These are phyloP conservation scores for Castanospermum australe DNA, from an alignment of 306 rosid species.

Conservation along the genomic window DNA sequence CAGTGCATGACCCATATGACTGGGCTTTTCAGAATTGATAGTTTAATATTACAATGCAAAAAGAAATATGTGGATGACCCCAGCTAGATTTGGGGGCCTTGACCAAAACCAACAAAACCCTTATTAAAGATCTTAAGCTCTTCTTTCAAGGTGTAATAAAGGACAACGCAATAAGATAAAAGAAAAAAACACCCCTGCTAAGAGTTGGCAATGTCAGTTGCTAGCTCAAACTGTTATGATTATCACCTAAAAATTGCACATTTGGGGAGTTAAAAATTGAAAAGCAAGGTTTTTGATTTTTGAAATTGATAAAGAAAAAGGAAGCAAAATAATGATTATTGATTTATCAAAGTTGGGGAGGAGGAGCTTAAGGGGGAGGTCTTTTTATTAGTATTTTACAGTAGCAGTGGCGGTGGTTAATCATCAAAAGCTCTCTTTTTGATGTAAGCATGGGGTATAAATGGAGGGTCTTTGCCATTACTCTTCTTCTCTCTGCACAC, in stretches of 20 bases:
- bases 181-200: constrained; percentile 27
- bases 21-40: constrained; percentile 30
- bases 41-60: neutral
- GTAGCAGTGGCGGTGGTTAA: constrained; percentile 90
- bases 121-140: constrained; percentile 53
- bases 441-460: constrained; percentile 86
- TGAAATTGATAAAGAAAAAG: neutral
- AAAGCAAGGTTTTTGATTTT: neutral
- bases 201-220: constrained; percentile 85
- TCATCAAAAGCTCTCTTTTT: constrained; percentile 90
- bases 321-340: constrained; percentile 23
- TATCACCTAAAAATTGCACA: constrained; percentile 37
- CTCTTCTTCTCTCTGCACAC: constrained; percentile 30
- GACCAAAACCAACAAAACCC: constrained; percentile 50
- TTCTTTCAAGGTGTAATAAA: constrained; percentile 52
- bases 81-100: constrained; percentile 58
- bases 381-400: constrained; percentile 37
- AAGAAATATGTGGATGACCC: constrained; percentile 35
- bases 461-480: constrained; percentile 39
- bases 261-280: neutral
- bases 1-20: constrained; percentile 37
- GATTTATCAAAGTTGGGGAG: constrained; percentile 32
- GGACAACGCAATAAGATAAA: constrained; percentile 61
- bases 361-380: constrained; percentile 33
- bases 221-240: constrained; percentile 64